Base-by-base conservation (phyloP, 805 yeast genomes). In the Starmerella vaccinii region DNA sequence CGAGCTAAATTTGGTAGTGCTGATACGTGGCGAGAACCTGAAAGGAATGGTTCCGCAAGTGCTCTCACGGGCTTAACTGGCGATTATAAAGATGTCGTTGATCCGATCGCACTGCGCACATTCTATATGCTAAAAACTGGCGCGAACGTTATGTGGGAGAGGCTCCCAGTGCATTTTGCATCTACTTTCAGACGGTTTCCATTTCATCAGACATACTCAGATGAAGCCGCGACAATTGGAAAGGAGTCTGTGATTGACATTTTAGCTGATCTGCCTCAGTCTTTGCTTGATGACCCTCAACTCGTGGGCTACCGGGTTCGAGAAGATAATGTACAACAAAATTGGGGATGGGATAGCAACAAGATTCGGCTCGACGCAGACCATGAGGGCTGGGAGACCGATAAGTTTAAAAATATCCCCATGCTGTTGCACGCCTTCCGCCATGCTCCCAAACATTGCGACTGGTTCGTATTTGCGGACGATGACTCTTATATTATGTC, bases 91-190 rank as follows among this genome's bases (percentile, higher is more conserved):
- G 57, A 44, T 10, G 56, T 49, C 2, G 5, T 52, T 19, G 54
- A 56, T 29, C 47, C 51, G 8, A 34, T 49, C 10, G 54, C 52
- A 7, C 10, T 60, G 23, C 50, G 57, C 6, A 53, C 64, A 4
- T 66, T 64, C 47, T 51, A 64, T n/a, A 62, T 69, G 68, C 56
- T 69, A 40, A 67, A 68, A 46, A 66, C 71, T 1, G 70, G 71
- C n/a, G 64, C 65, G 15, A 60, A 65, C 4, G 65, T 61, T 2
- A 56, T 64, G 53, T 68, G 69, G 70, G 54, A 64, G 19, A 62
- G 70, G 19, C 46, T 69, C 44, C 72, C 72, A 6, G 53, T 65
- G 16, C 72, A 69, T 49, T 38, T 67, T n/a, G 49, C 55, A 21
- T 67, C 71, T 8, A 66, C 71, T 2, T 54, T 68, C 21, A 64